Evolutionary conservation across 2,329 filamentous ascomycete species (phyloP), one percentile per base, ranked within the genome.

Genomic region (Parastagonospora avenae): DNA sequence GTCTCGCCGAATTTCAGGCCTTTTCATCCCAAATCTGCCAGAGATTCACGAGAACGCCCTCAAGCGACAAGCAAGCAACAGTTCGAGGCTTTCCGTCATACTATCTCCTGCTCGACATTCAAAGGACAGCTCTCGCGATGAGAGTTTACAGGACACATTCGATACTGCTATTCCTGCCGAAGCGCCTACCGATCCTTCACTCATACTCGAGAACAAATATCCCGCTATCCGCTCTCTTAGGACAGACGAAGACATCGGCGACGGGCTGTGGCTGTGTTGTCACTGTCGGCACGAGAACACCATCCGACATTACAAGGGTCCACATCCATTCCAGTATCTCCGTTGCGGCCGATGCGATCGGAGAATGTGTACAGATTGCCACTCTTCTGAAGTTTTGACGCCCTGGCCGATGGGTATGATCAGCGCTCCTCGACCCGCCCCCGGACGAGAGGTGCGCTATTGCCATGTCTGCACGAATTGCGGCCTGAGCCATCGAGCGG

Each of bases 201-300:
- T 60, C 16, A 56, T 59, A 24, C 41, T 38, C 4, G 46, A 57
- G 9, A 52, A 59, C 38, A 38, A 42, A 36, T 59, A 59, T 28
- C 58, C 55, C 4, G 37, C 30, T 38, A 11, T 61, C 2, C 53
- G 55, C 11, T 47, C 55, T 11, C 33, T 61, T 28, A 39, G 44
- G 9, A 52, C 50, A 6, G 58, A 61, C 38, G 49, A 15, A 4
- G 55, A 61, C n/a, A 53, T 56, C 19, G 55, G 58, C 4, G 53
- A 61, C 27, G 58, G 55, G 3, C 31, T 59, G 4, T 61, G 55
- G 58, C 39, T 56, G 10, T 61, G 55, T 42, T 59, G 53, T 9
- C 42, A 51, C 19, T 61, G 55, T 24, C 55, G 38, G 8, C 48
- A 57, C 31, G 51, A 57, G 36, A 61, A 61, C 55, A 52, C 53